Conservation (phyloP, 208 protist species). For the Vickermania spadyakhi region DNA sequence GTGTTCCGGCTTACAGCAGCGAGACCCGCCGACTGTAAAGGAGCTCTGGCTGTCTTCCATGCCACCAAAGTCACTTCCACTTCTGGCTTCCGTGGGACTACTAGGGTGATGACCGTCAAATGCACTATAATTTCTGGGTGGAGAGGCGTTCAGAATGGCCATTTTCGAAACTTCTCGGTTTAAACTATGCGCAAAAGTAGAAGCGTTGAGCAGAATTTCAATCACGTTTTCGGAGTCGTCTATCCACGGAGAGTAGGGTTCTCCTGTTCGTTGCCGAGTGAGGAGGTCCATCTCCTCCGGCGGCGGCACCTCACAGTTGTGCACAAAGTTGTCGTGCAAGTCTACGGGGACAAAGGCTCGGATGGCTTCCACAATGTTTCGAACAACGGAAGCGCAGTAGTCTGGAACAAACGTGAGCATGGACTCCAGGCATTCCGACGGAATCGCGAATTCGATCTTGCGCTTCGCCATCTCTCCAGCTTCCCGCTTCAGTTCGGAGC, state of each 20-base stretch:
- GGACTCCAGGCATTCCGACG: neutral
- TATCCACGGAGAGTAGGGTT: slow-evolving; percentile 5
- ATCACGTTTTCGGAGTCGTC: slow-evolving; percentile 41
- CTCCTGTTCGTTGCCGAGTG: neutral
- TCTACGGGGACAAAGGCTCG: slow-evolving; percentile 55
- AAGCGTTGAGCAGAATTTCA: slow-evolving; percentile 57
- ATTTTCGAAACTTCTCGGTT: slow-evolving; percentile 74
- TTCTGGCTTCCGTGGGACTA: neutral
- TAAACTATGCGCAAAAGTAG: slow-evolving; percentile 63
- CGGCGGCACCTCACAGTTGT: slow-evolving; percentile 24
- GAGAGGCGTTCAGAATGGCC: slow-evolving; percentile 77
- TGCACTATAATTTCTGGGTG: slow-evolving; percentile 12
- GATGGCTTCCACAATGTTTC: slow-evolving; percentile 25
- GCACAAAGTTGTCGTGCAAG: slow-evolving; percentile 61
- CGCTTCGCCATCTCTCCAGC: slow-evolving; percentile 33
- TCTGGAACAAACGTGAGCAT: slow-evolving; percentile 19
- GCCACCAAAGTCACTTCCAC: neutral
- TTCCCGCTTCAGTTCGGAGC: slow-evolving; percentile 45
- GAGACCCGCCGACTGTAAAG: neutral
- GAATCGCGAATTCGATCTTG: slow-evolving; percentile 19
- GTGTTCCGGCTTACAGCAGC: slow-evolving; percentile 55
- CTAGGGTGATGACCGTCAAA: neutral
- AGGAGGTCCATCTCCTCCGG: neutral
- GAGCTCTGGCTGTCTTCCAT: neutral
- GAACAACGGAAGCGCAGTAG: slow-evolving; percentile 38